These are phyloP conservation scores for Lotmaria passim DNA, from an alignment of 208 protist species.

Conservation along the genomic window DNA sequence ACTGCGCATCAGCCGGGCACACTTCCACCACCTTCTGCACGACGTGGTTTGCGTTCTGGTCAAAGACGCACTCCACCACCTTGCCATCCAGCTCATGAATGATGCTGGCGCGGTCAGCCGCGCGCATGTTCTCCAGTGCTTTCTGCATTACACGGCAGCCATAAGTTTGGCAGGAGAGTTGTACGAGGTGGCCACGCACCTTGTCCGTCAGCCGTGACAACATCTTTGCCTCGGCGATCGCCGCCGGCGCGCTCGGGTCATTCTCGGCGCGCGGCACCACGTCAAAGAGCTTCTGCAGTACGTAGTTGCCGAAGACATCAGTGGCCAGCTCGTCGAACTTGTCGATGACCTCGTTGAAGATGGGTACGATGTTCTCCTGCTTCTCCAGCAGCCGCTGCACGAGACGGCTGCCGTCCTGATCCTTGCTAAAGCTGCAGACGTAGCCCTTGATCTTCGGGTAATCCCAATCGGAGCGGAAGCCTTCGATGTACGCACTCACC, in stretches of 20 bases:
- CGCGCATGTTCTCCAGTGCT: constrained; percentile 81
- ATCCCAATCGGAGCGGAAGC: constrained; percentile 45
- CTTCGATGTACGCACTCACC: constrained; percentile 54
- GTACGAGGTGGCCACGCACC: constrained; percentile 86
- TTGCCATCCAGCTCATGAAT: constrained; percentile 91
- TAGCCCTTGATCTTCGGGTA: constrained; percentile 77
- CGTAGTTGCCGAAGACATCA: constrained; percentile 99
- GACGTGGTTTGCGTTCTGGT: constrained; percentile 99
- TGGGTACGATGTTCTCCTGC: constrained; percentile 77
- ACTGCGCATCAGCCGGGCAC: constrained; percentile 81
- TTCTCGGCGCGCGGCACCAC: constrained; percentile 61
- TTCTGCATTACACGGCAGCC: constrained; percentile 99
- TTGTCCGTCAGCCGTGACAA: constrained; percentile 50
- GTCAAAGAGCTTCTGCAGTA: constrained; percentile 98
- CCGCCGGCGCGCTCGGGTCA: constrained; percentile 4
- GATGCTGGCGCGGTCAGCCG: constrained; percentile 41
- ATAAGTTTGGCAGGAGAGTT: constrained; percentile 93
- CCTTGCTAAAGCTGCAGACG: constrained; percentile 90
- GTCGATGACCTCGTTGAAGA: constrained; percentile 90
- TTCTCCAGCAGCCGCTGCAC: constrained; percentile 96
- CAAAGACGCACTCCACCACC: constrained; percentile 94
- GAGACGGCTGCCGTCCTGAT: constrained; percentile 97
- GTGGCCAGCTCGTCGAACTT: constrained; percentile 86
- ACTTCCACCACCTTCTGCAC: constrained; percentile 99
- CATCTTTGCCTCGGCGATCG: constrained; percentile 30